phyloP scores from a whole-genome alignment of 768 basidiomycete species.

The Hypsizygus marmoreus region DNA sequence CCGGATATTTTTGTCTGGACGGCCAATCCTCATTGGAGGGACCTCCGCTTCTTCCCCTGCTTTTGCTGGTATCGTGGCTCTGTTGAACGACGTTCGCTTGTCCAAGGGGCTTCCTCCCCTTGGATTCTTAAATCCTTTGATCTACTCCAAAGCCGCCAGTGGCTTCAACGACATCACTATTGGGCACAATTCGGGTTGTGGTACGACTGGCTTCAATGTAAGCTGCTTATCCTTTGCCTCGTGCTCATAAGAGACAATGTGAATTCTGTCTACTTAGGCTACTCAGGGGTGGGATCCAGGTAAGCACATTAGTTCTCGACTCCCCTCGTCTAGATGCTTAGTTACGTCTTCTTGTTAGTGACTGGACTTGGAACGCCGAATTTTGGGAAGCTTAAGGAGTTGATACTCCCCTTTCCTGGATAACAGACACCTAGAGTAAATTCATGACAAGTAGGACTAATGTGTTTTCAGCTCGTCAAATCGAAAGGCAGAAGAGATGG shows the following conservation, averaged over 20 bases:
- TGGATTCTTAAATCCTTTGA: conserved; percentile 69
- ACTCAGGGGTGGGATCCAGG: conserved; percentile 64
- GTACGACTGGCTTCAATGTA: conserved; percentile 67
- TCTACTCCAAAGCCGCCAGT: conserved; percentile 44
- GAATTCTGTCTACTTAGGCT: conserved; percentile 29
- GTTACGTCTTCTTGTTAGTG: conserved; percentile 30
- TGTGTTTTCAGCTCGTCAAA: no score
- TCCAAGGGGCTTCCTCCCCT: conserved; percentile 41
- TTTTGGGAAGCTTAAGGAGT: conserved; percentile 44
- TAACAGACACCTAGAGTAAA: no score
- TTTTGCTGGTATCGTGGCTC: conserved; percentile 62
- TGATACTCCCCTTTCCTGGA: conserved; percentile 25
- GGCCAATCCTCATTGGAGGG: conserved; percentile 46
- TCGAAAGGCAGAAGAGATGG: no score
- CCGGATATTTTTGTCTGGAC: conserved; percentile 47
- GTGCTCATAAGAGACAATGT: conserved; percentile 4
- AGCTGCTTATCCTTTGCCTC: conserved; percentile 21
- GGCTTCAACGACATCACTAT: conserved; percentile 60
- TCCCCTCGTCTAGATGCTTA: background rate
- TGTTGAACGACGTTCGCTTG: conserved; percentile 66
- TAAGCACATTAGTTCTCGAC: conserved; percentile 24
- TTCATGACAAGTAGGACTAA: no score
- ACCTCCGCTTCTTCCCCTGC: conserved; percentile 69
- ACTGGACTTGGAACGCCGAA: conserved; percentile 60
- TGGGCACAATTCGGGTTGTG: conserved; percentile 62